Percentiles rank a stretch among this genome's conserved stretches.
phyloP scores from a whole-genome alignment of 2,329 filamentous ascomycete species.

The Clonostachys rhizophaga region DNA sequence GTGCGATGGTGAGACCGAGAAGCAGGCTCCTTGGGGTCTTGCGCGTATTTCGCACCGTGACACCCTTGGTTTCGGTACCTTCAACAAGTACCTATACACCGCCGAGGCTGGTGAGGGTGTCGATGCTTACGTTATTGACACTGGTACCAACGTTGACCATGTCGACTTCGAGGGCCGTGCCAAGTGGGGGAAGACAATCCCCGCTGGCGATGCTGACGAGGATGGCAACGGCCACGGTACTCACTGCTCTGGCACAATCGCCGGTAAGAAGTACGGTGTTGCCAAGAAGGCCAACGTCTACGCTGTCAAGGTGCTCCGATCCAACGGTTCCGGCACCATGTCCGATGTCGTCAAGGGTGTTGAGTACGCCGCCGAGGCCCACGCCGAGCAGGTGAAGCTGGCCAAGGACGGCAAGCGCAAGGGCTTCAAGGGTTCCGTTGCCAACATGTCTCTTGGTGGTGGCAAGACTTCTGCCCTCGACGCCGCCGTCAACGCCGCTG shows the following conservation, averaged over 20 bases:
- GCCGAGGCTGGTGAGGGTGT: slow-evolving; percentile 91
- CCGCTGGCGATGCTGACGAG: slow-evolving; percentile 73
- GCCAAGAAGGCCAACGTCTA: slow-evolving; percentile 98
- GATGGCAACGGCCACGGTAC: slow-evolving; percentile 99
- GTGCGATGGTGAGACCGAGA: slow-evolving; percentile 65
- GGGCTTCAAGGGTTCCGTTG: slow-evolving; percentile 97
- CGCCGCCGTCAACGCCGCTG: slow-evolving; percentile 88
- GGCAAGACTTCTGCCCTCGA: slow-evolving; percentile 94
- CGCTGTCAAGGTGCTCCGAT: slow-evolving; percentile 96
- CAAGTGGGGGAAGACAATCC: slow-evolving; percentile 95
- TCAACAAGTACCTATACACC: slow-evolving; percentile 97
- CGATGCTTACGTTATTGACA: slow-evolving; percentile 98
- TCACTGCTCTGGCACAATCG: slow-evolving; percentile 97
- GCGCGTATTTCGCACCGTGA: slow-evolving; percentile 96
- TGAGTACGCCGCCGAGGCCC: slow-evolving; percentile 82
- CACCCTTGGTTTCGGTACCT: slow-evolving; percentile 80
- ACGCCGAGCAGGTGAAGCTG: slow-evolving; percentile 68
- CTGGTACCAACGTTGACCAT: slow-evolving; percentile 88
- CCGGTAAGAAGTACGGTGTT: slow-evolving; percentile 98
- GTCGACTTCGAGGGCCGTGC: slow-evolving; percentile 97
- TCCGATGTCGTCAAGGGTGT: slow-evolving; percentile 98
- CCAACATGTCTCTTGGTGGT: slow-evolving; percentile 99
- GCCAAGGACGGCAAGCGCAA: slow-evolving; percentile 87
- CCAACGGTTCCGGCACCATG: slow-evolving; percentile 97
- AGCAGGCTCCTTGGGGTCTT: slow-evolving; percentile 96